These are phyloP conservation scores for Pythium apleroticum DNA, from an alignment of 352 stramenopile genomes.

Conservation along the genomic window DNA sequence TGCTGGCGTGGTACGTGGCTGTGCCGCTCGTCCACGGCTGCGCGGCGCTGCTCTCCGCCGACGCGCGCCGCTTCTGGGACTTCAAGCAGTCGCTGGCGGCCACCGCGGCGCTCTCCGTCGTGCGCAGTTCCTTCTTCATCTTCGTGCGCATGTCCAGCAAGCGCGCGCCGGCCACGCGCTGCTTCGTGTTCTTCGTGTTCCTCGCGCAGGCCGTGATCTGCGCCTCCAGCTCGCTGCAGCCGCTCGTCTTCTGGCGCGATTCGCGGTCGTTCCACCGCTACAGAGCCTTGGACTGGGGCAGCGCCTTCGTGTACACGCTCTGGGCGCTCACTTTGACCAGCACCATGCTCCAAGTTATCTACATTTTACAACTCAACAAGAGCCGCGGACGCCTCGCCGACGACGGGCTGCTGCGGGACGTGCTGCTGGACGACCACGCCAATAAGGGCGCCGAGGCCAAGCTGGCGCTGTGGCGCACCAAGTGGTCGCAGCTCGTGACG, in stretches of 20 bases:
- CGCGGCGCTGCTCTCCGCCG: conserved; percentile 32
- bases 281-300: conserved; percentile 45
- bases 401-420: conserved; percentile 61
- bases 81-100: conserved; percentile 72
- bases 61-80: conserved; percentile 39
- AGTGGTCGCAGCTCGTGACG: conserved; percentile 76
- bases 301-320: conserved; percentile 57
- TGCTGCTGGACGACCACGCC: conserved; percentile 39
- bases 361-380: conserved; percentile 80
- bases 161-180: conserved; percentile 64
- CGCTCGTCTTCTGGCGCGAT: conserved; percentile 62
- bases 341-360: conserved; percentile 62
- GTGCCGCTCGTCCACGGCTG: conserved; percentile 36
- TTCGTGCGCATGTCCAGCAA: conserved; percentile 73
- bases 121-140: conserved; percentile 60
- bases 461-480: conserved; percentile 58
- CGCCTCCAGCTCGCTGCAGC: conserved; percentile 58
- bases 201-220: conserved; percentile 47
- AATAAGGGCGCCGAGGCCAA: conserved; percentile 39
- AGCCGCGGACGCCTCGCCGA: conserved; percentile 61
- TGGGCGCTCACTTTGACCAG: conserved; percentile 46
- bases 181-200: conserved; percentile 81
- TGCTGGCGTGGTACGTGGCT: conserved; percentile 60
- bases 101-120: conserved; percentile 47
- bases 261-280: conserved; percentile 46